Percentiles rank a stretch among this genome's conserved stretches.
phyloP scores from a whole-genome alignment of 306 rosid genomes.

The barrel medic (Medicago truncatula) region DNA sequence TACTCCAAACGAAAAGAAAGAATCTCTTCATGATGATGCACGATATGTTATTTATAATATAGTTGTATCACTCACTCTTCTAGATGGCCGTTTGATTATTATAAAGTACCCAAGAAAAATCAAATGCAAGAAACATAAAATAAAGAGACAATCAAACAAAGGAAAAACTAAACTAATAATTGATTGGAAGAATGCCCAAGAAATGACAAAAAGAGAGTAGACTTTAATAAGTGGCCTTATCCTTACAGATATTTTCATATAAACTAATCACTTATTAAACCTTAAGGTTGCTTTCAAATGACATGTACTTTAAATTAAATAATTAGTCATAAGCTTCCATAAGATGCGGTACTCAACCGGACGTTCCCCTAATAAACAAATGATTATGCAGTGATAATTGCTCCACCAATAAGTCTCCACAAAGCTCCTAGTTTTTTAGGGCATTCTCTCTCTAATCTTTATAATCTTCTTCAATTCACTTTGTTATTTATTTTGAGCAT shows the following conservation, averaged over 20 bases:
- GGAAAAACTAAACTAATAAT: neutral
- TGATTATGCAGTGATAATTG: neutral
- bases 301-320: slow-evolving; percentile 19
- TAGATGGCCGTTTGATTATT: slow-evolving; percentile 31
- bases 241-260: slow-evolving; percentile 22
- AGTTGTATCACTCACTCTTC: slow-evolving; percentile 17
- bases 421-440: too few species aligned
- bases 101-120: slow-evolving; percentile 22
- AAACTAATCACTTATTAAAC: neutral
- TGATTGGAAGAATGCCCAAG: neutral
- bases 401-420: neutral
- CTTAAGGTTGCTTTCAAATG: slow-evolving; percentile 25
- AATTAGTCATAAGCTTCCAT: neutral
- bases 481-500: neutral
- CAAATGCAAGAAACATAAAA: slow-evolving; percentile 24
- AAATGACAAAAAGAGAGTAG: slow-evolving; percentile 29
- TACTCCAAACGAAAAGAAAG: slow-evolving; percentile 2
- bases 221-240: slow-evolving; percentile 27
- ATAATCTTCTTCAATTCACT: neutral
- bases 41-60: neutral
- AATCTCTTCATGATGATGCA: slow-evolving; percentile 17
- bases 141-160: slow-evolving; percentile 10
- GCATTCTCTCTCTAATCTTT: neutral
- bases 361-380: slow-evolving; percentile 28
- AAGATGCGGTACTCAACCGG: slow-evolving; percentile 10